Conservation (phyloP, 192 early-diverging fungal genomes). For the Anaeromyces robustus region DNA sequence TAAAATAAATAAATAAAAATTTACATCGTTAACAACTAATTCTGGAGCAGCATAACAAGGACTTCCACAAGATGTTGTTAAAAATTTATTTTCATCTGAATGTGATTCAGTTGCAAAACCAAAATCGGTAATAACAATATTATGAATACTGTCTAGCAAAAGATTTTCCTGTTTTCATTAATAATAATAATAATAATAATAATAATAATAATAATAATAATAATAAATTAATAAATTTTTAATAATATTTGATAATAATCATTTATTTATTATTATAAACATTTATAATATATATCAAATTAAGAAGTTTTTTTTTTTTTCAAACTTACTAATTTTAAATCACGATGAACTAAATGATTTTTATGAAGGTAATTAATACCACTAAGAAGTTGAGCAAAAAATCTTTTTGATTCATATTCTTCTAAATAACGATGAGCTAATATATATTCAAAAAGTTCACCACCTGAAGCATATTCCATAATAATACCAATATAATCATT, state of each 20-base stretch:
- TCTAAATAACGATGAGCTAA: conserved; percentile 83
- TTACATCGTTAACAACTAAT: conserved; percentile 84
- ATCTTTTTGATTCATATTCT: conserved; percentile 73
- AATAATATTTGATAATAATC: no score
- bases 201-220: neutral
- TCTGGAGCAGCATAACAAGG: conserved; percentile 99
- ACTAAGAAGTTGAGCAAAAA: conserved; percentile 86
- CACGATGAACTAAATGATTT: conserved; percentile 88
- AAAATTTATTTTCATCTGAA: conserved; percentile 52
- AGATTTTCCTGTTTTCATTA: conserved; percentile 62
- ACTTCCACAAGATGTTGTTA: conserved; percentile 91
- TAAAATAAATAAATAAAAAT: neutral
- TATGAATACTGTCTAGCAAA: conserved; percentile 75
- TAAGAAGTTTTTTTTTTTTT: no score
- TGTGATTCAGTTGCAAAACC: conserved; percentile 89
- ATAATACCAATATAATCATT: conserved; percentile 93
- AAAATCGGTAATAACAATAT: conserved; percentile 96
- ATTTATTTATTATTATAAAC: neutral
- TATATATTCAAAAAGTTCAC: conserved; percentile 96
- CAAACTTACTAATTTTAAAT: conserved; percentile 87
- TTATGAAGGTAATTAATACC: conserved; percentile 81
- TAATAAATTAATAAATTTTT: no score
- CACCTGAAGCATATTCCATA: conserved; percentile 89
- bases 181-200: conserved; percentile 1
- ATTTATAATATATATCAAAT: neutral